phyloP scores from a whole-genome alignment of 2,329 filamentous ascomycete genomes.

The Zopfia rhizophila region DNA sequence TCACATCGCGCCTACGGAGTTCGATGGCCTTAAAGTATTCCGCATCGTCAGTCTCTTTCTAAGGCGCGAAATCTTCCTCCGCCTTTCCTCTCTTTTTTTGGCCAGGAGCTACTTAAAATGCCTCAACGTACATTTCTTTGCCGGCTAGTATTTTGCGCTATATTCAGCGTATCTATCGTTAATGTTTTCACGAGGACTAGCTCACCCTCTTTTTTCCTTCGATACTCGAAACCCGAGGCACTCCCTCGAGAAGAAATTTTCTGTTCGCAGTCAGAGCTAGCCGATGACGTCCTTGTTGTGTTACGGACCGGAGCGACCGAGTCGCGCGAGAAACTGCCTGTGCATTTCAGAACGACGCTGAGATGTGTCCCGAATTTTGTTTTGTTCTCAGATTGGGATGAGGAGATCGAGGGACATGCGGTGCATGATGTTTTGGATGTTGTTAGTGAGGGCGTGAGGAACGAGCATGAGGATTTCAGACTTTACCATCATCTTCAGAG shows the following conservation, averaged over 20 bases:
- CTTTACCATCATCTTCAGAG: slow-evolving; percentile 62
- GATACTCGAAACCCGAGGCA: slow-evolving; percentile 34
- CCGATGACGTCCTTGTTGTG: slow-evolving; percentile 66
- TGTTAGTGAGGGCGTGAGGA: slow-evolving; percentile 51
- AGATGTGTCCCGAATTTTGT: slow-evolving; percentile 66
- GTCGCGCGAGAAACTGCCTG: slow-evolving; percentile 65
- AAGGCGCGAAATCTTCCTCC: background rate
- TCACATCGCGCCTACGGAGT: background rate
- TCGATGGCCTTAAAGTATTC: slow-evolving; percentile 9
- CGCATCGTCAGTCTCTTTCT: slow-evolving; percentile 9
- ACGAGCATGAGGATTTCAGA: slow-evolving; percentile 61
- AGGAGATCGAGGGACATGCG: slow-evolving; percentile 61
- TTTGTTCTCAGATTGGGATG: slow-evolving; percentile 69
- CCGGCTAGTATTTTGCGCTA: slow-evolving; percentile 43
- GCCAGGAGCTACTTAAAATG: slow-evolving; percentile 41
- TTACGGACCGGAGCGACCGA: slow-evolving; percentile 71
- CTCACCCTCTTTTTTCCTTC: slow-evolving; percentile 40
- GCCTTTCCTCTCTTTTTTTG: slow-evolving; percentile 18
- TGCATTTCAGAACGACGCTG: slow-evolving; percentile 67
- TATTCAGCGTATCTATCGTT: slow-evolving; percentile 47
- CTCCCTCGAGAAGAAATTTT: slow-evolving; percentile 23
- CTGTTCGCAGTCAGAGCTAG: slow-evolving; percentile 45
- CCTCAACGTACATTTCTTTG: slow-evolving; percentile 45
- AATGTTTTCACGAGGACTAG: slow-evolving; percentile 45
- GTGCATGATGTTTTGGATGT: slow-evolving; percentile 61